Base-by-base conservation (phyloP, 495 filamentous ascomycete species). In the Xylaria bambusicola region DNA sequence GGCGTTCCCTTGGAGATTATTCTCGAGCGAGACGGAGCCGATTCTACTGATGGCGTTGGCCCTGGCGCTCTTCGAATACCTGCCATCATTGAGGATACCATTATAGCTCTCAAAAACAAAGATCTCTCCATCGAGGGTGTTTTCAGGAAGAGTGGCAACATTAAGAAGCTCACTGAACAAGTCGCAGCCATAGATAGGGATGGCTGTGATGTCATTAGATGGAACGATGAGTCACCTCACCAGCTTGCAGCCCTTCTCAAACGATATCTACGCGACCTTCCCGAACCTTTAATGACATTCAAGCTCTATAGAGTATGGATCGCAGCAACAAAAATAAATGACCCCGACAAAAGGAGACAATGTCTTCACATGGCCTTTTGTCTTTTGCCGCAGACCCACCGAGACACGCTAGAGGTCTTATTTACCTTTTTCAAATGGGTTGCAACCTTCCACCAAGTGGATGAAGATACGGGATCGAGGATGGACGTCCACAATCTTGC, bases 401-500 rank as follows among this genome's bases (percentile, higher is more conserved):
- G 94, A 53, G 94, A 99, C 72, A 92, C 88, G 20, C 83, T 99
- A 76, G 94, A 99, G 71, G 89, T 99, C 51, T 76, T 99, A 0
- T 97, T 96, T 73, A 86, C 84, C 13, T 99, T 99, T 79, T 80
- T 99, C n/a, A 96, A 94, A 67, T 99, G 95, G 95, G 90, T 88
- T 13, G 91, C 92, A 12, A 97, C 94, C 6, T 99, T 99, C 77
- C 92, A 93, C 48, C 91, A 96, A 67, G 88, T 98, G 20, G 94
- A 99, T 66, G 93, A 98, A 65, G 87, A 90, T 65, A 78, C 77
- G 7, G 94, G 94, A 20, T 97, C 92, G 68, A 97, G 97, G 80
- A 99, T 99, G 94, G 94, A 99, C 73, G 91, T 94, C 49, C 93
- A 96, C 73, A 99, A 99, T 67, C 83, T 99, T 53, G 91, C 94